A percentile compares a stretch with the other conserved stretches of the same genome.
Conservation (phyloP, 1,139 yeast genomes). For the Keqinozyma sinolaborantium region DNA sequence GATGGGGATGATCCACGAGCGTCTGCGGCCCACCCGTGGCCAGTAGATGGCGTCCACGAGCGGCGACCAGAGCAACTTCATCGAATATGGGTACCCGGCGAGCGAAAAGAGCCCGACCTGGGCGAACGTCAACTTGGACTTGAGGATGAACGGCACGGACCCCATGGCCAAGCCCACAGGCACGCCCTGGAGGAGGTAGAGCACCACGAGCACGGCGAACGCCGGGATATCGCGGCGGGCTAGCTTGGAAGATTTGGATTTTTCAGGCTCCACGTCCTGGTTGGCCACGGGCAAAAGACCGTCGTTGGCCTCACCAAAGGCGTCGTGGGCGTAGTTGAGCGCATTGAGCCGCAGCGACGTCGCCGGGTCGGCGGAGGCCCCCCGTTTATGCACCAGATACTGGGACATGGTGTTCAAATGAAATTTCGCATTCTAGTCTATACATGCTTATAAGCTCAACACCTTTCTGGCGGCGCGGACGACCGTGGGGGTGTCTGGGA, state of each 20-base stretch:
- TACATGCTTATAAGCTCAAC: constrained; percentile 52
- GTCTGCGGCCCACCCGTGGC: constrained; percentile 69
- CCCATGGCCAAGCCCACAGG: constrained; percentile 98
- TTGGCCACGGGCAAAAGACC: constrained; percentile 31
- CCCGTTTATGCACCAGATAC: constrained; percentile 14
- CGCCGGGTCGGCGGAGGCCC: constrained; percentile 11
- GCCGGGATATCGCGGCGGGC: constrained; percentile 59
- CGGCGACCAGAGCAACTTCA: constrained; percentile 93
- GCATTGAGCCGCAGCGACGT: neutral
- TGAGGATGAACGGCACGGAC: constrained; percentile 86
- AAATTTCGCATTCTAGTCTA: neutral
- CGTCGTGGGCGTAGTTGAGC: neutral
- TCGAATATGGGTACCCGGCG: constrained; percentile 92
- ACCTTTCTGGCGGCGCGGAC: constrained; percentile 90
- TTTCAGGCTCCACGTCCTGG: constrained; percentile 17
- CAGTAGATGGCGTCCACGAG: constrained; percentile 84
- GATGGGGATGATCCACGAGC: constrained; percentile 93
- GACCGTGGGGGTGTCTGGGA: constrained; percentile 94
- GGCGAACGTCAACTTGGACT: constrained; percentile 77
- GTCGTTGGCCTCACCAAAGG: constrained; percentile 25
- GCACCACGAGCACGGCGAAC: constrained; percentile 63
- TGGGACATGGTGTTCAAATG: neutral
- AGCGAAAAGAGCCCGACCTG: constrained; percentile 88
- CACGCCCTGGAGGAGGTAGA: constrained; percentile 86
- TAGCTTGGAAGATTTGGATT: constrained; percentile 12